phyloP scores from a whole-genome alignment of 345 rosid species.

The Murraya koenigii region DNA sequence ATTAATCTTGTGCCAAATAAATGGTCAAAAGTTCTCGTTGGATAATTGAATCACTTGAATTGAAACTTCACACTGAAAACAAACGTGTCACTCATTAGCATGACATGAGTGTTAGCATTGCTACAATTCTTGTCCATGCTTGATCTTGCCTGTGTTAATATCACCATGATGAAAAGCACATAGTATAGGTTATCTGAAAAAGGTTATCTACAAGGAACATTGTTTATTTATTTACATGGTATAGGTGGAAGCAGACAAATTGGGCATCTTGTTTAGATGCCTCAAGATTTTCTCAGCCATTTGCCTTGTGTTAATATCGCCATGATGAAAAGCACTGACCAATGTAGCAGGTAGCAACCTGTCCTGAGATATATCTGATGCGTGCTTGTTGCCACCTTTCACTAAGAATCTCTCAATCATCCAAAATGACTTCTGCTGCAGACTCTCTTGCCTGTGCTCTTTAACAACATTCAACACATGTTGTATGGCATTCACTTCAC shows the following conservation, averaged over 20 bases:
- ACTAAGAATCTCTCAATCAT: constrained; percentile 73
- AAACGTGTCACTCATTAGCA: background rate
- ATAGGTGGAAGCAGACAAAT: constrained; percentile 32
- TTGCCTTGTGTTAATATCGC: constrained; percentile 68
- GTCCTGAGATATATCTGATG: constrained; percentile 68
- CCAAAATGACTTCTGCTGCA: constrained; percentile 83
- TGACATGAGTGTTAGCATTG: background rate
- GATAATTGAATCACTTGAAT: no score
- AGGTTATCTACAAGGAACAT: background rate
- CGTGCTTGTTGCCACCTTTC: constrained; percentile 55
- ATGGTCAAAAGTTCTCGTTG: no score
- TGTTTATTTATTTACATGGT: constrained; percentile 27
- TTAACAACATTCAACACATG: constrained; percentile 60
- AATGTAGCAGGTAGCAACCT: constrained; percentile 58
- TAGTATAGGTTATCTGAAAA: no score
- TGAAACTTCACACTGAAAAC: no score
- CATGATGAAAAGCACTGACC: constrained; percentile 76
- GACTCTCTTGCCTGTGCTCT: constrained; percentile 61
- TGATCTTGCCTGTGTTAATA: background rate
- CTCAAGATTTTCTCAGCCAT: constrained; percentile 79
- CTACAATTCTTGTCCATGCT: background rate
- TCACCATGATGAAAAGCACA: no score
- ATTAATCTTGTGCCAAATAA: no score
- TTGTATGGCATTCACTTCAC: constrained; percentile 49
- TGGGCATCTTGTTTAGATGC: constrained; percentile 76